Conservation (phyloP, 129 eudicot genomes). For the Arctium lappa region DNA sequence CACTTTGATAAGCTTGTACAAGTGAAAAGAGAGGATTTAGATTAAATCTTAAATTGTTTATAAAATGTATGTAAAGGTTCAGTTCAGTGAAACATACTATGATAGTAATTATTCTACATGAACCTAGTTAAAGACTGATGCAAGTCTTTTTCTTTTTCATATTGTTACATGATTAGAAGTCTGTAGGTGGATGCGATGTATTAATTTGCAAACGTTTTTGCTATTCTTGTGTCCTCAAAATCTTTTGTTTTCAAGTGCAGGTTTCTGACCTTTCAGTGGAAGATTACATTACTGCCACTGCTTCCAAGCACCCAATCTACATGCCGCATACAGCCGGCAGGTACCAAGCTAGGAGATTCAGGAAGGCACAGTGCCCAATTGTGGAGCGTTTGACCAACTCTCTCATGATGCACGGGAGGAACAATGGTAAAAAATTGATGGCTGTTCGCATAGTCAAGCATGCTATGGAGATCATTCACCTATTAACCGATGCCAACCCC, state of each 20-base stretch:
- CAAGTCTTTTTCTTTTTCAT: background rate
- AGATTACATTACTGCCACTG: slow-evolving; percentile 78
- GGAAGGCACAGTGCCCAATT: slow-evolving; percentile 86
- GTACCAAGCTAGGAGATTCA: slow-evolving; percentile 71
- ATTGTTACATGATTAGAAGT: background rate
- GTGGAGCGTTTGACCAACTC: slow-evolving; percentile 86
- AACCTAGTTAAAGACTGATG: background rate
- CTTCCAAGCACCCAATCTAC: slow-evolving; percentile 63
- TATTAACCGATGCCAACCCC: slow-evolving; percentile 70
- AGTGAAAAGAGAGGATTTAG: background rate
- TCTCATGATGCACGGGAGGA: slow-evolving; percentile 87
- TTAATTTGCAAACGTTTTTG: background rate
- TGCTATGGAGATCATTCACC: slow-evolving; percentile 84
- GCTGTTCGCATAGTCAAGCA: slow-evolving; percentile 79
- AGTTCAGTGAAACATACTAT: background rate
- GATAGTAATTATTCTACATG: background rate
- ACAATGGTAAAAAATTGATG: slow-evolving; percentile 82
- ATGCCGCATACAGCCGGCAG: slow-evolving; percentile 90
- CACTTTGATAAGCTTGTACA: background rate
- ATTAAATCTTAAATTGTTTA: background rate
- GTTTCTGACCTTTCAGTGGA: slow-evolving; percentile 64
- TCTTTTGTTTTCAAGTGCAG: slow-evolving; percentile 19
- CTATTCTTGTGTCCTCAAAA: background rate
- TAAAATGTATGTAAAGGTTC: background rate
- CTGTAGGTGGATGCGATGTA: background rate